These are phyloP conservation scores for Lepidium sativum DNA, from an alignment of 345 rosid species.

Conservation along the genomic window DNA sequence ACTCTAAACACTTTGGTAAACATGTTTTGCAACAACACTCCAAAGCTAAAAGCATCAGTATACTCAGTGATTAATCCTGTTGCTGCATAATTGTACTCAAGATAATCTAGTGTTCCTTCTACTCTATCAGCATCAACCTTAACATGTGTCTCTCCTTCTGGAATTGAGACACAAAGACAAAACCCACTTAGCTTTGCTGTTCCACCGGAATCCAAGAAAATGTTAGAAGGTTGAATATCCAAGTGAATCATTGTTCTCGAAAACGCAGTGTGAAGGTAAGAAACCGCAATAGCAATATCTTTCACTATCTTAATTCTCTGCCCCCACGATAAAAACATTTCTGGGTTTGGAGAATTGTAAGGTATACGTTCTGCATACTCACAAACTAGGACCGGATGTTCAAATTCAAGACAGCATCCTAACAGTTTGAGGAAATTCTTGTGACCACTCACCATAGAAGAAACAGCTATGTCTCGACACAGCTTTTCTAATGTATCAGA, in stretches of 20 bases:
- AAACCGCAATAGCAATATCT: conserved; percentile 24
- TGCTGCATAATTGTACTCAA: conserved; percentile 5
- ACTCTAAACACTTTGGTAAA: background rate
- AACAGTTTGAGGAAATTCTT: conserved; percentile 19
- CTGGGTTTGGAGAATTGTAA: background rate
- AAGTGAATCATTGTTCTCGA: conserved; percentile 19
- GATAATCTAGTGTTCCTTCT: conserved; percentile 18
- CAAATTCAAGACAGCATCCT: conserved; percentile 25
- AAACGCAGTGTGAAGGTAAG: conserved; percentile 20
- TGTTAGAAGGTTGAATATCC: conserved; percentile 18
- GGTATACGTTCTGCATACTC: conserved; percentile 26
- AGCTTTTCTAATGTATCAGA: conserved; percentile 17
- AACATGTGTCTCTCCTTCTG: conserved; percentile 23
- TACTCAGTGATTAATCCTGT: conserved; percentile 13
- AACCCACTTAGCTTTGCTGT: conserved; percentile 20
- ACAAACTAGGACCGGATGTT: conserved; percentile 19
- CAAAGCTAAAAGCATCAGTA: conserved; percentile 22
- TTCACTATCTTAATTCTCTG: conserved; percentile 1
- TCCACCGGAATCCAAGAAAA: conserved; percentile 16
- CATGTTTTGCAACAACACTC: conserved; percentile 19
- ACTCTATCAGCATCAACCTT: conserved; percentile 23
- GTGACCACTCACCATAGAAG: conserved; percentile 26
- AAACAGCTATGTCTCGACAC: conserved; percentile 18
- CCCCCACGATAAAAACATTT: background rate
- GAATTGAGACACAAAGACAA: conserved; percentile 13